phyloP scores from a whole-genome alignment of 495 filamentous ascomycete species.

The Articulospora tetracladia region DNA sequence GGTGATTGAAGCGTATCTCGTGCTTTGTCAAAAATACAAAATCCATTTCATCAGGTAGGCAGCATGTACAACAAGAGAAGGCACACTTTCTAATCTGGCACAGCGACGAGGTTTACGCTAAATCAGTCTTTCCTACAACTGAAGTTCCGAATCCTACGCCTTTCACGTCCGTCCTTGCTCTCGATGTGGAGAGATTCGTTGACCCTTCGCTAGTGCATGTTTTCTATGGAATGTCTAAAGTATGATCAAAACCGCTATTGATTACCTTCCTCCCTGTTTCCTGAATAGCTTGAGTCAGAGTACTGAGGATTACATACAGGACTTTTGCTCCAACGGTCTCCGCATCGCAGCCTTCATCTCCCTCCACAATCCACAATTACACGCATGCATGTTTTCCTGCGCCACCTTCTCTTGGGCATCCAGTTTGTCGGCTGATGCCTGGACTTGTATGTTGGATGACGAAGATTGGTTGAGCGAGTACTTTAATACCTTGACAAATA shows the following conservation, averaged over 20 bases:
- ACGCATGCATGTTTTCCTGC: neutral
- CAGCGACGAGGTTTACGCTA: conserved; percentile 12
- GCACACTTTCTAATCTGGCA: neutral
- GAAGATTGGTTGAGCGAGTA: neutral
- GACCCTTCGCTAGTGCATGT: conserved; percentile 5
- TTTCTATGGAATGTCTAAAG: conserved; percentile 16
- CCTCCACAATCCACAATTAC: neutral
- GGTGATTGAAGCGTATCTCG: neutral
- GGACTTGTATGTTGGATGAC: conserved; percentile 9
- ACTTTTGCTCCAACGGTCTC: conserved; percentile 14
- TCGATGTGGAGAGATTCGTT: conserved; percentile 3
- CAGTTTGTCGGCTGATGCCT: neutral
- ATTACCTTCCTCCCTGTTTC: no score
- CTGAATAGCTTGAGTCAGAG: no score
- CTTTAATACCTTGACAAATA: neutral
- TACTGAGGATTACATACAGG: neutral
- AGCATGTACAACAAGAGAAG: neutral
- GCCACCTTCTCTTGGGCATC: conserved; percentile 13
- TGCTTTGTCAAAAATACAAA: neutral
- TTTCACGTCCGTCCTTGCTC: conserved; percentile 12
- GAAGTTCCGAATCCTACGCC: neutral
- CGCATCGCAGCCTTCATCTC: conserved; percentile 8
- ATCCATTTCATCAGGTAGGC: conserved; percentile 1
- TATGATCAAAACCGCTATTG: neutral
- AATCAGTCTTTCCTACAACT: neutral